Percentiles rank a stretch among this genome's conserved stretches.
These are phyloP conservation scores for Blumeria hordei DNA, from an alignment of 2,329 filamentous ascomycete genomes.

Conservation along the genomic window DNA sequence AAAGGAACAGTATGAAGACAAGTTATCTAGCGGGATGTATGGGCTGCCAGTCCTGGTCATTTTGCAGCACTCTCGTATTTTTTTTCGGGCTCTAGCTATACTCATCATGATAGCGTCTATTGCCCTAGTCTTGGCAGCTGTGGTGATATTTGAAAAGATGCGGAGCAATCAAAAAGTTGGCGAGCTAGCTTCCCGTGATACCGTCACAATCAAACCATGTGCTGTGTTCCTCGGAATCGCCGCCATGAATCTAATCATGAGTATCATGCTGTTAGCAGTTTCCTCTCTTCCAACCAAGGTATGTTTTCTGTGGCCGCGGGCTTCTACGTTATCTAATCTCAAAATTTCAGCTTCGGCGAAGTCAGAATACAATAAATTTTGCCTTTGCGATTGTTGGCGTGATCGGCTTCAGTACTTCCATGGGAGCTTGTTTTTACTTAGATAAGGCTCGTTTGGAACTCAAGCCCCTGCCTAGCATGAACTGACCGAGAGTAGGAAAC, in stretches of 20 bases:
- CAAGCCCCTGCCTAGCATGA: background rate
- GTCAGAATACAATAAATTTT: constrained; percentile 5
- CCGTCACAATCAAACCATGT: constrained; percentile 7
- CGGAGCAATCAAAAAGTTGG: constrained; percentile 4
- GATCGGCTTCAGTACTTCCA: constrained; percentile 6
- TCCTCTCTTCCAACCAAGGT: constrained; percentile 7
- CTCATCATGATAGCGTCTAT: constrained; percentile 6
- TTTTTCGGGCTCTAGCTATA: constrained; percentile 6
- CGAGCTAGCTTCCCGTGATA: constrained; percentile 2
- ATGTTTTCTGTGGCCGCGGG: background rate
- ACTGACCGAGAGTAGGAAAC: constrained; percentile 1
- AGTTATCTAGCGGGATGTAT: background rate
- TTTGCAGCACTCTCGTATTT: background rate
- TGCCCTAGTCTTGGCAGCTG: constrained; percentile 6
- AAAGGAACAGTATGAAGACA: background rate
- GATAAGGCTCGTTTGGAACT: background rate
- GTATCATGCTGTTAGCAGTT: constrained; percentile 3
- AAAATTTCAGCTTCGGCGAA: constrained; percentile 5
- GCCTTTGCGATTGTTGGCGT: constrained; percentile 6
- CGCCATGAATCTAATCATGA: constrained; percentile 5
- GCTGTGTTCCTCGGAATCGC: constrained; percentile 4
- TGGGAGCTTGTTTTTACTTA: constrained; percentile 5
- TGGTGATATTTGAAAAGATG: constrained; percentile 5
- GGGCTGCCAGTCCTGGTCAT: background rate
- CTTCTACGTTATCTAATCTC: background rate